Percentiles rank a stretch among this genome's conserved stretches.
Evolutionary conservation across 345 rosid species (phyloP).

Genomic region (Eucalyptus cloeziana): DNA sequence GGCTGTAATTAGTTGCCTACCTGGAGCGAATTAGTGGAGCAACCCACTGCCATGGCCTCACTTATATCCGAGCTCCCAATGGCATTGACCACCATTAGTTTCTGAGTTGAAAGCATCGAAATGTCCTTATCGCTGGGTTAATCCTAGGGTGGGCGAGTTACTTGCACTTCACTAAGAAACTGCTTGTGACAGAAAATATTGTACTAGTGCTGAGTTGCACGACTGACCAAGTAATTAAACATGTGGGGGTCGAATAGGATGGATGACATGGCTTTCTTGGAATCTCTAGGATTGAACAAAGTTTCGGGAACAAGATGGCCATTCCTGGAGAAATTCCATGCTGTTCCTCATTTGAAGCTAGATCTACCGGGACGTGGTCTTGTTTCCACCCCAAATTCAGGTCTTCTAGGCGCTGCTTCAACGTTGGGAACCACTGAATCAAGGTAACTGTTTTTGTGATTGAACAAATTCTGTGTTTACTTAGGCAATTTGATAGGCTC

Average conservation of each 20-base stretch:
- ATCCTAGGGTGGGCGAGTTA: not conserved
- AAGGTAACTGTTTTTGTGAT: slow-evolving; percentile 9
- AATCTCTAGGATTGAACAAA: not conserved
- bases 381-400: slow-evolving; percentile 5
- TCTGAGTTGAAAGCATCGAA: not conserved
- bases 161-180: not conserved
- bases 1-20: not conserved
- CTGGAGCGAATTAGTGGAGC: not conserved
- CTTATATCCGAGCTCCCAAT: not conserved
- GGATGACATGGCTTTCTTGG: not conserved
- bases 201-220: not conserved
- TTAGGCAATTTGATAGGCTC: not conserved
- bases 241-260: not conserved
- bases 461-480: not conserved
- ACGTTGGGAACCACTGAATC: slow-evolving; percentile 20
- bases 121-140: not conserved
- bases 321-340: slow-evolving; percentile 16
- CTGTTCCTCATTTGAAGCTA: slow-evolving; percentile 27
- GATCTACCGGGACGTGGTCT: slow-evolving; percentile 4
- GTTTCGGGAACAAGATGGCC: slow-evolving; percentile 19
- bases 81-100: not conserved
- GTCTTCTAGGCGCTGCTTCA: slow-evolving; percentile 17
- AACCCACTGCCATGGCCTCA: not conserved
- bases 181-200: not conserved
- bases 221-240: not conserved